Evolutionary conservation across 495 filamentous ascomycete species (phyloP), one percentile per base, ranked within the genome.

Genomic region (Hypoxylon lienhwacheense): DNA sequence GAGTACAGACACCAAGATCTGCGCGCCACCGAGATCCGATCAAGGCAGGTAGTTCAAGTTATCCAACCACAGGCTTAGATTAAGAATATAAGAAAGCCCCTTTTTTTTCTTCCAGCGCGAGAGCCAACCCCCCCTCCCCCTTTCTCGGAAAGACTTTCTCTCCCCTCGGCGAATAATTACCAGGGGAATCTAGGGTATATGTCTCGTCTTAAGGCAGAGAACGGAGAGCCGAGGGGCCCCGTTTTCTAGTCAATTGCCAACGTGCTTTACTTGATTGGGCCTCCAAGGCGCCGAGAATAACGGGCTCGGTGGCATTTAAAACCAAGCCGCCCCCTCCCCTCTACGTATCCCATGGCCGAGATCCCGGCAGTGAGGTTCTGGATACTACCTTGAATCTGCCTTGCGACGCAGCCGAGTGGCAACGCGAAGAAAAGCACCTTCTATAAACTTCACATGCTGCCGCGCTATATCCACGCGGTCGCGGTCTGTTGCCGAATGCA

Each of bases 191-290:
- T n/a, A n/a, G n/a, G n/a, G n/a, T n/a, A n/a, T n/a, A n/a, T n/a
- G n/a, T n/a, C n/a, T n/a, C n/a, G n/a, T n/a, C n/a, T n/a, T n/a
- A n/a, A n/a, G n/a, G n/a, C n/a, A n/a, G n/a, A n/a, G n/a, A n/a
- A n/a, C n/a, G n/a, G n/a, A n/a, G n/a, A n/a, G 49, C 36, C 53
- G 11, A 52, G 52, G 36, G 42, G 29, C 52, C 29, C 58, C 47
- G 37, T 53, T 28, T 45, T 29, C 37, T 46, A 36, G 24, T 35
- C 53, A 57, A 57, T 46, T 35, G 24, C 34, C 53, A 57, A 57
- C 59, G 59, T 62, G 59, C 47, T 47, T 33, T 12, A 33, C 37
- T 48, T 62, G 59, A 62, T 62, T 62, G 59, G 59, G 40, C 37
- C n/a, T n/a, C n/a, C n/a, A n/a, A 17, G 35, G 47, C 52, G 2